Conservation (phyloP, 768 basidiomycete genomes). For the Boletus rufocinnamomeus region DNA sequence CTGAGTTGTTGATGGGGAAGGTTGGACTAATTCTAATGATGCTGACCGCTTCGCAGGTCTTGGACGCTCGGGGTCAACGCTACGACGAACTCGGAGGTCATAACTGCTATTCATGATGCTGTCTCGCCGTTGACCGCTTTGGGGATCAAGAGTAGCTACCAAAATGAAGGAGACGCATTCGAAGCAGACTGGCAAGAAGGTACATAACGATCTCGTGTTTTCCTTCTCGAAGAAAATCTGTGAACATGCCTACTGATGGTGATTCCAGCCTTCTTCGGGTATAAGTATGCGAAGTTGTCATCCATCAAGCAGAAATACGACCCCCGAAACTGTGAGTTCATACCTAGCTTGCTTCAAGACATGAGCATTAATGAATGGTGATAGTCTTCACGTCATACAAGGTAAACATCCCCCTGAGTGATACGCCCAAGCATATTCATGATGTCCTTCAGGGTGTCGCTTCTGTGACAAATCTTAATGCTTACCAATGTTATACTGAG, state of each 20-base stretch:
- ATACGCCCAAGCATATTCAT: background rate
- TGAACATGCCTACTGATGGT: background rate
- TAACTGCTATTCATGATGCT: slow-evolving; percentile 9
- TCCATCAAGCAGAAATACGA: slow-evolving; percentile 28
- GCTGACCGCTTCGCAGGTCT: background rate
- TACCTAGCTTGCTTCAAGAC: background rate
- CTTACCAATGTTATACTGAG: slow-evolving; percentile 7
- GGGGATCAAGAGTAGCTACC: slow-evolving; percentile 25
- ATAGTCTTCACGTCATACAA: slow-evolving; percentile 23
- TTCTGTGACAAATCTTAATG: slow-evolving; percentile 1
- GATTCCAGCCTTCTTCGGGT: slow-evolving; percentile 22
- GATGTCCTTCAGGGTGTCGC: slow-evolving; percentile 7
- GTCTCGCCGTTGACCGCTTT: slow-evolving; percentile 16
- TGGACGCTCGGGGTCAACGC: slow-evolving; percentile 18
- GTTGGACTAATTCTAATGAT: too few species aligned
- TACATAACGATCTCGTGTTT: background rate
- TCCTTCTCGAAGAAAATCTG: too few species aligned
- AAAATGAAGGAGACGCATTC: slow-evolving; percentile 23
- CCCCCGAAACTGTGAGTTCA: slow-evolving; percentile 19
- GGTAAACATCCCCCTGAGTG: slow-evolving; percentile 1
- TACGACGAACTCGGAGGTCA: slow-evolving; percentile 2
- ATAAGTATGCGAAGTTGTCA: slow-evolving; percentile 19
- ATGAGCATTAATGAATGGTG: background rate
- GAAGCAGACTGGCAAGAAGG: slow-evolving; percentile 25
- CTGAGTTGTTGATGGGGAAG: background rate